Conservation (phyloP, 108 stramenopile species). For the Skeletonema grethae region DNA sequence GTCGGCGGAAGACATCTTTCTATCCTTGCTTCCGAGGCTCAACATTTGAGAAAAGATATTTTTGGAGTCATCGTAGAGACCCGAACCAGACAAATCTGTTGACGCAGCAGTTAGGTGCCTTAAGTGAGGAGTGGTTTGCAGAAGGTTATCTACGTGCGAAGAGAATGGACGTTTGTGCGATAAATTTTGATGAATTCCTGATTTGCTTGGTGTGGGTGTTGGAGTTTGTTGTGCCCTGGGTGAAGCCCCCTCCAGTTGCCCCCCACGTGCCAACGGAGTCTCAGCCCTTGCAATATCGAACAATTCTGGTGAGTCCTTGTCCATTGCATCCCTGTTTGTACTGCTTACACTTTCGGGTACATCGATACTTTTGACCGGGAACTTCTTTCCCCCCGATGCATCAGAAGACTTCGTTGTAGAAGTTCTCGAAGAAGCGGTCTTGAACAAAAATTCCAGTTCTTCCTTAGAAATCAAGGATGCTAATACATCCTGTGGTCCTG, state of each 20-base stretch:
- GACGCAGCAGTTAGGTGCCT: conserved; percentile 73
- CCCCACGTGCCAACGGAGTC: conserved; percentile 15
- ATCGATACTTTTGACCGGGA: not conserved
- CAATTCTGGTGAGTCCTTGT: not conserved
- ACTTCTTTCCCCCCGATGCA: conserved; percentile 1
- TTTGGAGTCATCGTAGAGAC: conserved; percentile 28
- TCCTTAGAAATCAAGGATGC: conserved; percentile 26
- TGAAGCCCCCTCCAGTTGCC: not conserved
- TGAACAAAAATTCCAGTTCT: conserved; percentile 31
- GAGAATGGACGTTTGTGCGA: conserved; percentile 15
- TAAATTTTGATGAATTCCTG: not conserved
- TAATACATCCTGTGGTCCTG: conserved; percentile 43
- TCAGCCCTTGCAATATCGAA: conserved; percentile 11
- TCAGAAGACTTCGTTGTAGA: not conserved
- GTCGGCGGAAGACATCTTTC: not conserved
- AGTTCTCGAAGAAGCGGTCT: conserved; percentile 10
- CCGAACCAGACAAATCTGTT: conserved; percentile 69
- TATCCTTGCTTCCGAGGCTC: conserved; percentile 1
- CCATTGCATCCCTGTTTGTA: not conserved
- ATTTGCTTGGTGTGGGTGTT: conserved; percentile 4
- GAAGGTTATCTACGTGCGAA: conserved; percentile 69
- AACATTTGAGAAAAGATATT: conserved; percentile 21
- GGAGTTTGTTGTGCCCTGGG: not conserved
- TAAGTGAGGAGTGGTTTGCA: conserved; percentile 76
- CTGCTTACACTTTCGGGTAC: not conserved